Base-by-base conservation (phyloP, 768 basidiomycete genomes). In the Chalciporus chontae region DNA sequence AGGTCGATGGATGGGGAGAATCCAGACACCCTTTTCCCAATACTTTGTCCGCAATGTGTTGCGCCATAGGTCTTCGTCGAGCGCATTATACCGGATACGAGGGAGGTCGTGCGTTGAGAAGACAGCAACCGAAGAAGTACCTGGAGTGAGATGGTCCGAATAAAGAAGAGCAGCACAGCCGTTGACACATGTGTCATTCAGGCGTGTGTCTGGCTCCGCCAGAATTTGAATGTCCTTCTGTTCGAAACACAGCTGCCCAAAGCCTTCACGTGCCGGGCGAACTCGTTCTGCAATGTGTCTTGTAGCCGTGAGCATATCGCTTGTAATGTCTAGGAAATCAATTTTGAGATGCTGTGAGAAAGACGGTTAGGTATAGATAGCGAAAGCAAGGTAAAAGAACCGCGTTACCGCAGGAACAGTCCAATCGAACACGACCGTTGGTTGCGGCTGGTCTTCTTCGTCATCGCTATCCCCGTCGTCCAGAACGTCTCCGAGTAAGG, bases 21-120 rank as follows among this genome's bases (percentile, higher is more conserved):
- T 65, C 71, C 72, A 76, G 0, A 63, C 9, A 0, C 44, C 3
- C 40, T 66, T 68, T 1, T 29, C 18, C 72, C 71, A 74, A 41
- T 60, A 76, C 5, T 42, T 18, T 0, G 58, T 59, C 1, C 37
- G 32, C 0, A 24, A 19, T 0, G 43, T 52, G 4, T 45, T 43
- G 0, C 47, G 18, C 71, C 71, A 74, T 0, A 74, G 13, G 0
- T 55, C 48, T 0, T 45, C 26, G 18, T 62, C 47, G 0, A 8
- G 2, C 0, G 50, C 44, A 5, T 60, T 34, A 15, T 48, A 43
- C 0, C 31, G 7, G 13, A 50, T 37, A 34, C 41, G 40, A 13
- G 40, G 26, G 6, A 59, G 43, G 18, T 54, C 47, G 24, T 48
- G 44, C 13, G 45, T 54, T 1, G 54, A 52, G 6, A 62, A 43